phyloP scores from a whole-genome alignment of 306 rosid genomes.

The Cicer cuneatum region DNA sequence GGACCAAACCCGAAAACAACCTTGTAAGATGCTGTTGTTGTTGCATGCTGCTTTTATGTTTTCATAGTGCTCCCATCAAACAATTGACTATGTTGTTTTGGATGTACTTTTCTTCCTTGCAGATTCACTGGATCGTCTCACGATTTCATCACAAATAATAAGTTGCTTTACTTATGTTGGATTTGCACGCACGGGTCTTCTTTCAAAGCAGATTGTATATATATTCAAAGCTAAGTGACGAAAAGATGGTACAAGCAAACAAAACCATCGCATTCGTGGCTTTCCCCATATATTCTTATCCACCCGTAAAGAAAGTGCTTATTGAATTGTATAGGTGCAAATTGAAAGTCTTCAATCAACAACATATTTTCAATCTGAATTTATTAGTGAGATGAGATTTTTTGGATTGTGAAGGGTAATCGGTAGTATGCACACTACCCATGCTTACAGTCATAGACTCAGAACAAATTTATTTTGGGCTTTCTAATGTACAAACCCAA shows the following conservation, averaged over 20 bases:
- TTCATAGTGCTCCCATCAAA: background rate
- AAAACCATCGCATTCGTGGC: background rate
- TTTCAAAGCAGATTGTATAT: conserved; percentile 11
- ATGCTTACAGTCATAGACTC: too few species aligned
- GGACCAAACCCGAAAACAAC: conserved; percentile 67
- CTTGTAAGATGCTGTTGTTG: conserved; percentile 56
- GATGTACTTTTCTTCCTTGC: conserved; percentile 34
- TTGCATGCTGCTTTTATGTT: background rate
- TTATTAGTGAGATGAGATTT: too few species aligned
- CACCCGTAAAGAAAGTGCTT: too few species aligned
- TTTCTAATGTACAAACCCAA: too few species aligned
- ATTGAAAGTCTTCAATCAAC: too few species aligned
- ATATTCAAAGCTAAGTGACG: background rate
- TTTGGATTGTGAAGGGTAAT: too few species aligned
- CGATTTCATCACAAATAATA: conserved; percentile 44
- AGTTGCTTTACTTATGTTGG: background rate
- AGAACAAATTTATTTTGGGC: too few species aligned
- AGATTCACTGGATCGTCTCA: conserved; percentile 78
- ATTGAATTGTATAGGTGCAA: too few species aligned
- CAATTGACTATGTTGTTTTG: background rate
- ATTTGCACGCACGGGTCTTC: background rate
- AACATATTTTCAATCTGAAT: too few species aligned
- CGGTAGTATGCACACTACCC: too few species aligned
- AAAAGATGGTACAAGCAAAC: background rate
- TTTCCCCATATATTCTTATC: too few species aligned